These are phyloP conservation scores for Colletotrichum karsti DNA, from an alignment of 2,329 filamentous ascomycete genomes.

Conservation along the genomic window DNA sequence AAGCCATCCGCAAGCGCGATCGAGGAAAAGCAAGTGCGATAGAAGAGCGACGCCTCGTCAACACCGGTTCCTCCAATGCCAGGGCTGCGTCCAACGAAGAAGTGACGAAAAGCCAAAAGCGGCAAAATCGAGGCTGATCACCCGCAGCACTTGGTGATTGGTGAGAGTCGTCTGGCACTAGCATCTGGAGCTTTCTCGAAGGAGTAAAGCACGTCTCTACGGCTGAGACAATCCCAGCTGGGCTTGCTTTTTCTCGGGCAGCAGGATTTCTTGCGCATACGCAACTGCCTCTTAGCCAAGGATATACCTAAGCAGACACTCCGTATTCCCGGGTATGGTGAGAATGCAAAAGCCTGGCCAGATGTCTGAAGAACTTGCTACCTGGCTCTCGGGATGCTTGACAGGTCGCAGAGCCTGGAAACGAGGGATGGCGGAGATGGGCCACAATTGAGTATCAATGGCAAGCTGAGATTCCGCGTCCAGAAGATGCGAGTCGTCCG, in stretches of 20 bases:
- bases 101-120: background rate
- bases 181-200: conserved; percentile 20
- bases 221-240: background rate
- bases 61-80: background rate
- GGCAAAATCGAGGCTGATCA: conserved; percentile 14
- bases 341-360: background rate
- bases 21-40: background rate
- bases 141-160: conserved; percentile 8
- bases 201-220: background rate
- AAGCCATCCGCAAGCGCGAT: background rate
- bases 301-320: no score
- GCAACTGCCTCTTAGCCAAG: no score
- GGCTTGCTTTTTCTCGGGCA: background rate
- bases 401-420: no score
- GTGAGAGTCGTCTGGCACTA: background rate
- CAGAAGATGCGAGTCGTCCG: background rate
- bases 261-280: background rate
- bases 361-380: background rate
- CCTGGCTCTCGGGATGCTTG: no score
- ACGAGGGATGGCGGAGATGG: no score
- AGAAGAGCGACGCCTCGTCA: background rate
- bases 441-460: no score
- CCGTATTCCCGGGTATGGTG: background rate
- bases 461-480: no score
- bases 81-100: background rate